phyloP scores from a whole-genome alignment of 257 asterid species.

The Scutellaria baicalensis region DNA sequence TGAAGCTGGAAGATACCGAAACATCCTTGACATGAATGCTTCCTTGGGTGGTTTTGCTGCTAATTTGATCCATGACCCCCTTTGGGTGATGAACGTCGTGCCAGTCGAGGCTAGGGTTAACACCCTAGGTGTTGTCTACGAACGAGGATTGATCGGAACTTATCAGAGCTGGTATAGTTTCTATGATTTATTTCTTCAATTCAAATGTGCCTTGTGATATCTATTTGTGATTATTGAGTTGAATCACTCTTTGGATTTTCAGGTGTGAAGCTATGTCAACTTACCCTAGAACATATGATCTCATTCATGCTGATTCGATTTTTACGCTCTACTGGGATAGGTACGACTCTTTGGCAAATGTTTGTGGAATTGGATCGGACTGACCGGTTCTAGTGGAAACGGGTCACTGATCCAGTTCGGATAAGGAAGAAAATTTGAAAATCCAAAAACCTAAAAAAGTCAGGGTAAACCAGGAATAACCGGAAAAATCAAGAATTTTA shows the following conservation, averaged over 20 bases:
- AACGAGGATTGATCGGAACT: slow-evolving; percentile 85
- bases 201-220: background rate
- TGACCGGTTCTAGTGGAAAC: no score
- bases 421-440: no score
- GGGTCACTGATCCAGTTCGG: no score
- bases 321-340: slow-evolving; percentile 61
- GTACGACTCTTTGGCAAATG: slow-evolving; percentile 8
- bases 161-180: slow-evolving; percentile 68
- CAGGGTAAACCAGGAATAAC: no score
- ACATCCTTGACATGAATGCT: slow-evolving; percentile 78
- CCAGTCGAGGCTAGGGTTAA: slow-evolving; percentile 61
- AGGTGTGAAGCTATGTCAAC: slow-evolving; percentile 99
- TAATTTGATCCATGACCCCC: slow-evolving; percentile 43
- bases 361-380: background rate
- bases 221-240: background rate
- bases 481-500: no score
- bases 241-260: background rate
- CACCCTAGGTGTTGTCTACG: slow-evolving; percentile 68
- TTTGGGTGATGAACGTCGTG: slow-evolving; percentile 87
- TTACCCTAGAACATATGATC: slow-evolving; percentile 82
- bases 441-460: background rate
- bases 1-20: slow-evolving; percentile 54
- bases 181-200: background rate
- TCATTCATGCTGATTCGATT: slow-evolving; percentile 68
- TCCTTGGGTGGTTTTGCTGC: slow-evolving; percentile 84